These are phyloP conservation scores for Ophiostoma australiae DNA, from an alignment of 2,329 filamentous ascomycete species.

Conservation along the genomic window DNA sequence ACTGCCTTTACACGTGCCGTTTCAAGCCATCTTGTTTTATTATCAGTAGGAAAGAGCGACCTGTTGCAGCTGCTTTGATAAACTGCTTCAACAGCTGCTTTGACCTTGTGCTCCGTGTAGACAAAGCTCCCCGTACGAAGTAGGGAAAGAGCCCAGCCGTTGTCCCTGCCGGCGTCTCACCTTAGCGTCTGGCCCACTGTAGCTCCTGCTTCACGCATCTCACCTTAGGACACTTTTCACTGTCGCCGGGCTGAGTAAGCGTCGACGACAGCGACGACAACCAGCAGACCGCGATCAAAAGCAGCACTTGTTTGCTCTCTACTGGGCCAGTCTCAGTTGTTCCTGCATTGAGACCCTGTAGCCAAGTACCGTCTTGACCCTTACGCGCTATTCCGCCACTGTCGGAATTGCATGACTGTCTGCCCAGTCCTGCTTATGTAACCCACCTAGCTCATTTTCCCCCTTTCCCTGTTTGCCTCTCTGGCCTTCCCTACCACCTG, in stretches of 20 bases:
- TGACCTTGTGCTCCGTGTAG: background rate
- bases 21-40: background rate
- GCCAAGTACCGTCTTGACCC: background rate
- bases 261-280: background rate
- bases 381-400: background rate
- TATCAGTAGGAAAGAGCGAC: background rate
- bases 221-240: slow-evolving; percentile 7
- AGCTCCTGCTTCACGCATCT: background rate
- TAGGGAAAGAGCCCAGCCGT: background rate
- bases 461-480: background rate
- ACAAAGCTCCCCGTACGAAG: background rate
- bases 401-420: background rate
- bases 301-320: background rate
- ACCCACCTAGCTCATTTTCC: background rate
- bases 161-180: background rate
- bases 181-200: slow-evolving; percentile 1
- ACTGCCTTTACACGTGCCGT: background rate
- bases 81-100: background rate
- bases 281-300: background rate
- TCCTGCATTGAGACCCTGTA: slow-evolving; percentile 4
- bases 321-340: background rate
- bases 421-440: background rate
- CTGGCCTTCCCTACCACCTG: background rate
- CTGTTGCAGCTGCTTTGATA: background rate
- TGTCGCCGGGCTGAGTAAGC: background rate